Base-by-base conservation (phyloP, 805 yeast species). In the Cephaloascus fragrans region DNA sequence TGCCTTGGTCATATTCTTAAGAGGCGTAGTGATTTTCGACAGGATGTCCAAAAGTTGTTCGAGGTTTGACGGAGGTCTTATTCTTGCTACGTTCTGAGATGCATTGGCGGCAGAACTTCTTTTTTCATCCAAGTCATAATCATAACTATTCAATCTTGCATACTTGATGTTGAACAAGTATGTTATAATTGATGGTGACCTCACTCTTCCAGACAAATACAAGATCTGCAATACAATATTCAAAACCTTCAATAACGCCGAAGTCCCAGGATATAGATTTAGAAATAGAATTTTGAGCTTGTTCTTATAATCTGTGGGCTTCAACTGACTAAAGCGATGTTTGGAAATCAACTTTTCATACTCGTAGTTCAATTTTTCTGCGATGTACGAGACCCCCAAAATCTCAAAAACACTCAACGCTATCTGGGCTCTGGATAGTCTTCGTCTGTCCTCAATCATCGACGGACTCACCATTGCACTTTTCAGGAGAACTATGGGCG, bases 311-410 rank as follows among this genome's bases (percentile, higher is more conserved):
- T 47, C 45, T 4, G 40, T 39, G 3, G 51, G 44, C 35, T 40
- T 49, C 48, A 64, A 59, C 48, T 63, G 73, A 46, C 64, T 73
- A 38, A 83, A 63, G 18, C 80, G 56, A 36, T 70, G 69, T 40
- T 73, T 69, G 2, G 94, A 82, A 44, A 73, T 66, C 49, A 83
- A 62, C 35, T 69, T 62, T 41, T 84, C 90, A 51, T 77, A 78
- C 29, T 75, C 53, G 14, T 71, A 69, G 43, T 82, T 82, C 36
- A 83, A 60, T 51, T 86, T 87, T 46, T 80, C 88, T 38, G 62
- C 66, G 9, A 87, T 15, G 49, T 88, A 89, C 0, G 90, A 81
- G 1, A 77, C 50, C 1, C 83, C 79, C 2, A 86, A 75, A 4
- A 80, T 55, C 42, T 77, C 81, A 20, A 79, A 47, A 20, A 87